Evolutionary conservation across 2,329 filamentous ascomycete genomes (phyloP), one percentile per base, ranked within the genome.

Genomic region (Chalaropsis thielavioides): DNA sequence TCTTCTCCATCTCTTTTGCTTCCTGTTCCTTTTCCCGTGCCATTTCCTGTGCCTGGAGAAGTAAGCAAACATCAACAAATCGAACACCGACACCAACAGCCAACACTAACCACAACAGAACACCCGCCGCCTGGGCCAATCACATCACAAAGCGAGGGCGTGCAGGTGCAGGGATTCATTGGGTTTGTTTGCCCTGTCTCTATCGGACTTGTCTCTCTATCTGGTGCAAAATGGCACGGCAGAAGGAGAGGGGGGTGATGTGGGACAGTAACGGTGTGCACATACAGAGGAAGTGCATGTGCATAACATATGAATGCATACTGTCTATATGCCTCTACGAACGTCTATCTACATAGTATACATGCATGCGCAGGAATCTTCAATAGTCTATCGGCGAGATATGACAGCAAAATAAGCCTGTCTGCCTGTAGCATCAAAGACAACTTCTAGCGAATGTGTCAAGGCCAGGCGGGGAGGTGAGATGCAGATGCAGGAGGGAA

Each of bases 251-350:
- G n/a, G 24, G 46, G 7, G 6, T 51, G 19, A 11, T 38, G 46
- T 51, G 24, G 46, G 46, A 51, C 46, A 22, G 27, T 46, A 10
- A 41, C 35, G 54, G 31, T 49, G 44, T 49, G 61, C 19, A 43
- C 38, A 61, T 15, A 61, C 13, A 24, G 59, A 40, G 35, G 58
- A 24, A 60, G 31, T 19, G 19, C 59, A 44, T 67, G 44, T 61
- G 22, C 59, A 56, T 51, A 22, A 27, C 22, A 24, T 13, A 19
- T 51, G 46, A 1, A 51, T 13, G 46, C 11, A 51, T 11, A 3
- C 7, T 15, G 24, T 27, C 46, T 22, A 51, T 27, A 27, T 51
- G n/a, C 46, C 24, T 15, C 15, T 24, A 5, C 11, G 27, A 15
- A 24, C 4, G 6, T 15, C 4, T 13, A 27, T 13, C 19, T 51